Percentiles rank a stretch among this genome's conserved stretches.
These are phyloP conservation scores for Kodamaea nitidulidarum DNA, from an alignment of 805 yeast genomes.

Conservation along the genomic window DNA sequence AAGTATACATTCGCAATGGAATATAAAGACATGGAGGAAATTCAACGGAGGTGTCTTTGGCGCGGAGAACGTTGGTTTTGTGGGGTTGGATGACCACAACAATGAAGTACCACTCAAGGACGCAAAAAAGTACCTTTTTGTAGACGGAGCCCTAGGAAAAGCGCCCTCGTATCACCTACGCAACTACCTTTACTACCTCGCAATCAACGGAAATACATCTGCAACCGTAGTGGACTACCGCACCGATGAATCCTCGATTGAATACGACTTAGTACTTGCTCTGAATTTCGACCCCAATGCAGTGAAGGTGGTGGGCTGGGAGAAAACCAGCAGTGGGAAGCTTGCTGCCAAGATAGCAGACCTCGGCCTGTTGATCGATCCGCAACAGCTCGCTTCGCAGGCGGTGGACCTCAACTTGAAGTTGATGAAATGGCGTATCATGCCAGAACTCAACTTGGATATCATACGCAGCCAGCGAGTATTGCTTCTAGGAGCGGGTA, in stretches of 20 bases:
- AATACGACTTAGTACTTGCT: constrained; percentile 27
- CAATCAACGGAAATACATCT: constrained; percentile 18
- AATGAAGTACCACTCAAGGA: background rate
- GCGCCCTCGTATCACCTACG: constrained; percentile 46
- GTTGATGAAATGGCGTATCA: constrained; percentile 95
- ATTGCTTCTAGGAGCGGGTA: constrained; percentile 90
- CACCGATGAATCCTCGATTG: constrained; percentile 17
- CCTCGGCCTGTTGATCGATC: constrained; percentile 76
- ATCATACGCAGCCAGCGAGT: constrained; percentile 56
- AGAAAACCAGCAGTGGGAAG: constrained; percentile 58
- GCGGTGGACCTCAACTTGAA: constrained; percentile 88
- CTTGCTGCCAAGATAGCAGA: constrained; percentile 82
- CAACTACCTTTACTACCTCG: constrained; percentile 52
- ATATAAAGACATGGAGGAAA: constrained; percentile 7
- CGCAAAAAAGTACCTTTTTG: constrained; percentile 22
- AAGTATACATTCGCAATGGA: constrained; percentile 52
- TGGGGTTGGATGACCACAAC: background rate
- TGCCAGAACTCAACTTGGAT: constrained; percentile 75
- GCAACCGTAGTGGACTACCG: constrained; percentile 26
- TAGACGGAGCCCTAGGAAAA: constrained; percentile 30
- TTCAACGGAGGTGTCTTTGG: background rate
- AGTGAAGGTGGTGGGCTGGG: constrained; percentile 77
- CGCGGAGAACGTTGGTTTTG: constrained; percentile 1
- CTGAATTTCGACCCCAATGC: constrained; percentile 4
- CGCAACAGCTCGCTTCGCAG: constrained; percentile 78